Percentiles rank a stretch among this genome's conserved stretches.
Conservation (phyloP, 164 flowering plant genomes). For the Vitis cinerea region DNA sequence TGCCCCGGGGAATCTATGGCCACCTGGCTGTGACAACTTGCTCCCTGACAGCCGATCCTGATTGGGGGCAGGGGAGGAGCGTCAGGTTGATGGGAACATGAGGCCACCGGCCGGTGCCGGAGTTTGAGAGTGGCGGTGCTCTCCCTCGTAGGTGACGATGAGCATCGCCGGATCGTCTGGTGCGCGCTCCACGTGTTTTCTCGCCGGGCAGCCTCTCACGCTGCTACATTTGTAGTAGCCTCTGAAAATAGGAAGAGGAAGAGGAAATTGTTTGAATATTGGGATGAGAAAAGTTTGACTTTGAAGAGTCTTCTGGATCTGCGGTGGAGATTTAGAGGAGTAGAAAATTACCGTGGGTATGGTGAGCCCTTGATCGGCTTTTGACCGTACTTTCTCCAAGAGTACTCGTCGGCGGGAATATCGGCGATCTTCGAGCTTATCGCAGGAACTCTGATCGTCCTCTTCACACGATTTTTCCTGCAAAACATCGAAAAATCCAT, state of each 20-base stretch:
- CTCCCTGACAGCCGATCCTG: too few species aligned
- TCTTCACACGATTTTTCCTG: constrained; percentile 29
- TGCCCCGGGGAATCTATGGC: too few species aligned
- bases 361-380: constrained; percentile 58
- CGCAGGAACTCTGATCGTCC: constrained; percentile 30
- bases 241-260: constrained; percentile 12
- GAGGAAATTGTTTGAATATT: neutral
- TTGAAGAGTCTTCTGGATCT: neutral
- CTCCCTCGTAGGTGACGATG: constrained; percentile 36
- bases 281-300: neutral
- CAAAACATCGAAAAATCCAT: neutral
- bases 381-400: constrained; percentile 57
- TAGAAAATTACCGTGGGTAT: constrained; percentile 33
- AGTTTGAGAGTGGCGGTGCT: constrained; percentile 29
- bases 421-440: constrained; percentile 26
- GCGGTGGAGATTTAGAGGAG: neutral
- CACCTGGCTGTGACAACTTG: too few species aligned
- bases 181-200: constrained; percentile 40
- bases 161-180: constrained; percentile 36
- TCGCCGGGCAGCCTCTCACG: constrained; percentile 34
- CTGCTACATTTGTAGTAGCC: constrained; percentile 35
- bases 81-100: neutral
- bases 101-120: constrained; percentile 5
- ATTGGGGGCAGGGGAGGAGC: too few species aligned
- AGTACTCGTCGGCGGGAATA: constrained; percentile 29